Evolutionary conservation across 2,329 filamentous ascomycete genomes (phyloP), one percentile per base, ranked within the genome.

Genomic region (Hypomyces rosellus): DNA sequence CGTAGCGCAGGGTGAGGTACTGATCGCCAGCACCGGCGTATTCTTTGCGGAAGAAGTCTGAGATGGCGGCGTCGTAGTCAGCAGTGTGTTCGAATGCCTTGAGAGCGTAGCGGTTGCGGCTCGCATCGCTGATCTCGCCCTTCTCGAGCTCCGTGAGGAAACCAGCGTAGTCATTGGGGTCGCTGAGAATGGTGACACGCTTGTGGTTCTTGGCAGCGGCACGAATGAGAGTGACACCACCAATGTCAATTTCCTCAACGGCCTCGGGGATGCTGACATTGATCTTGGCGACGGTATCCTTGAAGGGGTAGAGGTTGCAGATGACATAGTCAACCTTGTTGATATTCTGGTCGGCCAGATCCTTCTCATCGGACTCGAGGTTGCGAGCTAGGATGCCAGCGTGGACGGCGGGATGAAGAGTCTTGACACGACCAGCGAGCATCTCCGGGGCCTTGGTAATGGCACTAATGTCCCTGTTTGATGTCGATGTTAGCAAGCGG

Each of bases 231-330:
- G 93, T 99, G 47, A 99, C 93, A 62, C 93, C 93, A 58, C 91
- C 93, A 66, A 99, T 96, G 72, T 99, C 93, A 63, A 99, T 95
- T 76, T 99, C 93, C 74, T 99, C 93, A 37, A 99, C 92, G 46
- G 93, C 93, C 74, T 99, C 92, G 46, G 89, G 84, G 56, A 99
- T 88, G 54, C 92, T 97, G 63, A 99, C 93, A 65, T 96, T 95
- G 75, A 95, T 84, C 79, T 96, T 95, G 62, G 90, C 87, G 61
- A 99, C 85, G 33, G 93, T 99, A 69, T 97, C 91, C 77, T 96
- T 96, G 84, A 99, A 99, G 12, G 93, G 93, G 72, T 99, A 97
- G 50, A 99, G 81, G 75, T 99, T 99, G 85, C 93, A 97, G 67
- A 99, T 86, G 61, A 96, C 89, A 63, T 86, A 95, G 79, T 95